These are phyloP conservation scores for Ceratocystis lukuohia DNA, from an alignment of 2,329 filamentous ascomycete species.

Conservation along the genomic window DNA sequence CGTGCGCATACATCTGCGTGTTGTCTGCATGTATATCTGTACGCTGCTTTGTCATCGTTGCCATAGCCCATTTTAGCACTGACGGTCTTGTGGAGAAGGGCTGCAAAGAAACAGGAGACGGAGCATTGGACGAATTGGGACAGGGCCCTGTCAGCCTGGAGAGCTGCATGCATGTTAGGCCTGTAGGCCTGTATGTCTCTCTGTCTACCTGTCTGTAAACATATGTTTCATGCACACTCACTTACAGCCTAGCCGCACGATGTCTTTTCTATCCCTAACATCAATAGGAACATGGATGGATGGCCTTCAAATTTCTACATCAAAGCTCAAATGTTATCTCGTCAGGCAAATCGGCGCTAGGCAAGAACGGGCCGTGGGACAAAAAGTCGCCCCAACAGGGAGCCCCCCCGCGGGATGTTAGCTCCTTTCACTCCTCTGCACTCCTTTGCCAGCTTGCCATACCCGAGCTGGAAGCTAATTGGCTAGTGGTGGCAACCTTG, in stretches of 20 bases:
- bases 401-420: not conserved
- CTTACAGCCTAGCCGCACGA: too few relatives aligned
- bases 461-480: not conserved
- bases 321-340: not conserved
- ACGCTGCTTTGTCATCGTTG: not conserved
- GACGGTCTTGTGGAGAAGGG: not conserved
- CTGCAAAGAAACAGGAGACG: not conserved
- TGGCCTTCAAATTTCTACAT: not conserved
- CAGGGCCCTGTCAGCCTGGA: not conserved
- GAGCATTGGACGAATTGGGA: slow-evolving; percentile 4
- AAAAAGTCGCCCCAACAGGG: not conserved
- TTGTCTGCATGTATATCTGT: not conserved
- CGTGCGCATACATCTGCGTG: not conserved
- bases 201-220: not conserved
- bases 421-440: not conserved
- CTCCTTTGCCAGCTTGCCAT: not conserved
- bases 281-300: too few relatives aligned
- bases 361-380: not conserved
- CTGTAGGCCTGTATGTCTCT: not conserved
- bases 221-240: not conserved
- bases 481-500: not conserved
- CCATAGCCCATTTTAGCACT: not conserved
- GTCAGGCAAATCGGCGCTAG: slow-evolving; percentile 1
- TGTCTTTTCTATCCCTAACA: too few relatives aligned
- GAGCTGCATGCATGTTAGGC: not conserved